Conservation (phyloP, 2,329 filamentous ascomycete species). For the Ilyonectria destructans region DNA sequence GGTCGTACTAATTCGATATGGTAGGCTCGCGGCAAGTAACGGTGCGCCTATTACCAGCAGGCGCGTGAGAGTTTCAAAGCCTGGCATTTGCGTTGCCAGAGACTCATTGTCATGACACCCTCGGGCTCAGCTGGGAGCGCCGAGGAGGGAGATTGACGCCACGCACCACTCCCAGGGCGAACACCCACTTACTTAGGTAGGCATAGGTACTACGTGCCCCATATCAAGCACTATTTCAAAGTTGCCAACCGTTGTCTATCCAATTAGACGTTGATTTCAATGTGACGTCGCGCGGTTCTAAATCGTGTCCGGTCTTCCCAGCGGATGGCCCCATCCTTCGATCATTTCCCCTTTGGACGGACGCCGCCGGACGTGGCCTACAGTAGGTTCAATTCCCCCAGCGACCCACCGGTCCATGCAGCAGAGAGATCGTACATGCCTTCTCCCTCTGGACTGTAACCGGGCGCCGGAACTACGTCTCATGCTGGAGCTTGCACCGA, state of each 20-base stretch:
- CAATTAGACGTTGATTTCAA: conserved; percentile 35
- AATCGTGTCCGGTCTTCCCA: no score
- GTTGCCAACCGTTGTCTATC: conserved; percentile 36
- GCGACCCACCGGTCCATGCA: conserved; percentile 3
- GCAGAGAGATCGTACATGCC: neutral
- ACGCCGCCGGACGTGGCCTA: conserved; percentile 28
- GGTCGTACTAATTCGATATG: neutral
- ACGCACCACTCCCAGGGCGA: neutral
- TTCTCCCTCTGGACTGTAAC: conserved; percentile 13
- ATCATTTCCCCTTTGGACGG: conserved; percentile 22
- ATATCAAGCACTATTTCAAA: neutral
- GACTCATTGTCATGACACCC: neutral
- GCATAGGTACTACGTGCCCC: neutral
- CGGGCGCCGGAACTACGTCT: conserved; percentile 22
- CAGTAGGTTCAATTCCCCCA: neutral
- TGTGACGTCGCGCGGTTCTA: no score
- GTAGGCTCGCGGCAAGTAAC: neutral
- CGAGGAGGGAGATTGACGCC: neutral
- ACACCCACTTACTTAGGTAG: no score
- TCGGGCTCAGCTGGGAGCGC: neutral
- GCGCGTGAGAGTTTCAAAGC: neutral
- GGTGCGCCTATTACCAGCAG: neutral
- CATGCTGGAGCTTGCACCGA: conserved; percentile 7
- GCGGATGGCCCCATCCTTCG: conserved; percentile 27
- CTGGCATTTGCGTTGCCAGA: neutral